Evolutionary conservation across 208 protist species (phyloP), one percentile per base, ranked within the genome.

Genomic region (Crithidia sp.): DNA sequence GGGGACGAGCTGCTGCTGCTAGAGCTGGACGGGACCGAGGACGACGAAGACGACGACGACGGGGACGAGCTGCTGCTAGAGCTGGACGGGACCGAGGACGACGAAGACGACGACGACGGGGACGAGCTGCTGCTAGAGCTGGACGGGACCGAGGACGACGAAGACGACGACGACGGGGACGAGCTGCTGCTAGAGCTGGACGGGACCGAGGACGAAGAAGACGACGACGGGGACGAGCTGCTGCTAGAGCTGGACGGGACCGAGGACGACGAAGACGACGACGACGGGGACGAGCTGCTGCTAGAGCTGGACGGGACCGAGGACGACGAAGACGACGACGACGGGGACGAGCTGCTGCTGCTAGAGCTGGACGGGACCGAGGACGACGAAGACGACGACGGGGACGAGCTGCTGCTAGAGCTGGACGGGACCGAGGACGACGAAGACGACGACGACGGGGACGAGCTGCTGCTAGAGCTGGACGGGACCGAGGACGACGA

Each of bases 251-350:
- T n/a, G n/a, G n/a, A n/a, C n/a, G n/a, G n/a, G n/a, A n/a, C n/a
- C 62, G 62, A 49, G 5, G n/a, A 16, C 49, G 65, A 70, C 65
- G 65, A 70, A 9, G 65, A 70, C 0, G 64, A 68, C 47, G 64
- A 68, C 19, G 64, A 49, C 12, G n/a, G 8, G 50, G 52, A 59
- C 43, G 2, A 47, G 5, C 0, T 3, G 5, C 39, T 45, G 56
- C 39, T 61, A 14, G 56, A 61, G 14, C 37, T 19, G 37, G 10
- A 19, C 54, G 54, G 16, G 10, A 28, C 50, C 62, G 62, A 49
- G 5, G n/a, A 16, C 49, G 65, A 70, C 65, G 65, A 70, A 9
- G 65, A 70, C 0, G 64, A 68, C 47, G 64, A 68, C 19, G 64
- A 49, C 12, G n/a, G 8, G 50, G 52, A 59, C 43, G 2, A 47